phyloP scores from a whole-genome alignment of 139 green algal genomes.

The Pedinophyceae sp. region DNA sequence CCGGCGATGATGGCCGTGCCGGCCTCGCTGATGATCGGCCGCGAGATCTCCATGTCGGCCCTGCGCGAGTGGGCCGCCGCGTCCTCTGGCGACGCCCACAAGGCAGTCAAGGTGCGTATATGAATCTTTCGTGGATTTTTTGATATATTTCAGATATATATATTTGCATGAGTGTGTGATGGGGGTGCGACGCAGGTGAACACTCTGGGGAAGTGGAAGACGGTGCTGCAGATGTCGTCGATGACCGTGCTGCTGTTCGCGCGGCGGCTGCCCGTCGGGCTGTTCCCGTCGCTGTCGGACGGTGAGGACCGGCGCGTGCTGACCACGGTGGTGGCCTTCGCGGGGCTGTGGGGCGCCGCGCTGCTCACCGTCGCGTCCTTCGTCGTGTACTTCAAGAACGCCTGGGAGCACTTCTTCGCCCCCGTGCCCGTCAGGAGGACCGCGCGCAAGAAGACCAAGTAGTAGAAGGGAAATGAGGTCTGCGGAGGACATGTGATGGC shows the following conservation, averaged over 20 bases:
- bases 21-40: neutral
- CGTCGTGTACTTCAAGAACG: neutral
- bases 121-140: too few relatives aligned
- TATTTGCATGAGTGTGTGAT: too few relatives aligned
- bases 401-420: neutral
- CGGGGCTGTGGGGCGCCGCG: constrained; percentile 31
- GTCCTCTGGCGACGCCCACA: neutral
- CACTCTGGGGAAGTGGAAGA: constrained; percentile 46
- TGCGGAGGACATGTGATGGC: too few relatives aligned
- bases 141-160: too few relatives aligned
- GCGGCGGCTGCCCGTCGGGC: constrained; percentile 13
- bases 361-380: constrained; percentile 38
- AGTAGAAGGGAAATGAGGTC: too few relatives aligned
- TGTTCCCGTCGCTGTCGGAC: constrained; percentile 28
- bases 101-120: constrained; percentile 27
- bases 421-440: too few relatives aligned
- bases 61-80: neutral
- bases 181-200: too few relatives aligned
- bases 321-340: constrained; percentile 13
- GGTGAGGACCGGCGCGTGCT: neutral
- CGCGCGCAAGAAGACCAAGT: too few relatives aligned
- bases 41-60: neutral
- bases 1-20: constrained; percentile 7
- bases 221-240: constrained; percentile 33
- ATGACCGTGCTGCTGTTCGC: constrained; percentile 48